Evolutionary conservation across 179 eudicot species (phyloP), one percentile per base, ranked within the genome.

Genomic region (Beta corolliflora): DNA sequence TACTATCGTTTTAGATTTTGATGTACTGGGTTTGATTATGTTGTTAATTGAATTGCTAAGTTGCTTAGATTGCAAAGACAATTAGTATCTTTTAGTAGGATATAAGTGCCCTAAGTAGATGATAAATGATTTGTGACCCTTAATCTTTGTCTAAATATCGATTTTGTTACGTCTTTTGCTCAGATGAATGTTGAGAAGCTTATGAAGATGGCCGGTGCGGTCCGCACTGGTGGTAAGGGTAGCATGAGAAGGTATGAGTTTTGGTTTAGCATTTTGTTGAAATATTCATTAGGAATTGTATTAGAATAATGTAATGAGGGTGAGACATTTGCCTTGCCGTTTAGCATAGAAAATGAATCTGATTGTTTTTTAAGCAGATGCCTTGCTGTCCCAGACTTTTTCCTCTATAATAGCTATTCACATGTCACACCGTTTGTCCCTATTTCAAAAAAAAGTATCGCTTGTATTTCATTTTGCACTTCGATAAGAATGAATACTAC

Each of bases 161-260:
- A 25, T 19, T 36, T 18, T 53, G 15, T 19, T 65, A n/a, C 21
- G 29, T 80, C 5, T 36, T 11, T 70, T 3, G 67, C 2, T 64
- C 85, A 92, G 94, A 92, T 92, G 97, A 92, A 92, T 90, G 88
- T 88, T 72, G 97, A 92, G 85, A 92, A 91, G 89, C 90, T 92
- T 21, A 87, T 73, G 93, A 92, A 92, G 92, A 92, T 91, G 97
- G 97, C 97, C 52, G 92, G 90, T 88, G 91, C 93, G 7, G 97
- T 92, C 48, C 91, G 94, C 81, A 91, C 94, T 9, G 96, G 96
- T 81, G 96, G 96, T 14, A 92, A 92, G 89, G 96, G 96, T 70
- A 92, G 91, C 87, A 45, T 92, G 91, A 91, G 97, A 88, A 92
- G 94, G 94, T 84, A 52, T 73, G 72, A 54, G 7, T 18, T 56